phyloP scores from a whole-genome alignment of 2,329 filamentous ascomycete genomes.

The Fusarium sp. region DNA sequence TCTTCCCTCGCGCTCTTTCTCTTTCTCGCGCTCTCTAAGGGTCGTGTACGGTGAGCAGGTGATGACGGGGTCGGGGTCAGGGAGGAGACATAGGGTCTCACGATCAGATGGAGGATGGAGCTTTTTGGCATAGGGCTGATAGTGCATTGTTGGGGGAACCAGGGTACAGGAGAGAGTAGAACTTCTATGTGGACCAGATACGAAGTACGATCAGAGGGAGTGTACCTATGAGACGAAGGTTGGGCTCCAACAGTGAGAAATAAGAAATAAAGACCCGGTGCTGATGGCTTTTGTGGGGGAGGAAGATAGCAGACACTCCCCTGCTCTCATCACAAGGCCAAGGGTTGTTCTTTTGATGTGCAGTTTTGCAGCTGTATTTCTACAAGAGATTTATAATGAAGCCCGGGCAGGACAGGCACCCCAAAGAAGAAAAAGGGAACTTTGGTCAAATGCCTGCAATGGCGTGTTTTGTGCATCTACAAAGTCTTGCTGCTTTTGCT shows the following conservation, averaged over 20 bases:
- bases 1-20: not conserved
- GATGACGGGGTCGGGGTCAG: slow-evolving; percentile 30
- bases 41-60: slow-evolving; percentile 32
- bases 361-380: not conserved
- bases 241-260: slow-evolving; percentile 9
- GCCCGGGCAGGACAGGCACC: not conserved
- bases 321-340: not conserved
- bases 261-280: not conserved
- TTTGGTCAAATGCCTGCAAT: slow-evolving; percentile 27
- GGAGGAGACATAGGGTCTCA: slow-evolving; percentile 8
- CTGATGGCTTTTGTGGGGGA: slow-evolving; percentile 8
- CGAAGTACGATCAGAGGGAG: slow-evolving; percentile 15
- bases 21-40: not conserved
- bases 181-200: not conserved
- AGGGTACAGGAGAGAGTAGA: not conserved
- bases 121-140: slow-evolving; percentile 34
- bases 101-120: slow-evolving; percentile 8
- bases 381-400: slow-evolving; percentile 1
- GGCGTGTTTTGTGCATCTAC: slow-evolving; percentile 17
- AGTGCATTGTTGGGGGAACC: slow-evolving; percentile 1
- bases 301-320: slow-evolving; percentile 9
- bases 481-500: slow-evolving; percentile 2
- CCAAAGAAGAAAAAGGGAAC: slow-evolving; percentile 19
- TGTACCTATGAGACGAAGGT: not conserved
- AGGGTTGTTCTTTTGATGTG: not conserved